Percentiles rank a stretch among this genome's conserved stretches.
Evolutionary conservation across 2,329 filamentous ascomycete genomes (phyloP).

Genomic region (Fusarium falciforme): DNA sequence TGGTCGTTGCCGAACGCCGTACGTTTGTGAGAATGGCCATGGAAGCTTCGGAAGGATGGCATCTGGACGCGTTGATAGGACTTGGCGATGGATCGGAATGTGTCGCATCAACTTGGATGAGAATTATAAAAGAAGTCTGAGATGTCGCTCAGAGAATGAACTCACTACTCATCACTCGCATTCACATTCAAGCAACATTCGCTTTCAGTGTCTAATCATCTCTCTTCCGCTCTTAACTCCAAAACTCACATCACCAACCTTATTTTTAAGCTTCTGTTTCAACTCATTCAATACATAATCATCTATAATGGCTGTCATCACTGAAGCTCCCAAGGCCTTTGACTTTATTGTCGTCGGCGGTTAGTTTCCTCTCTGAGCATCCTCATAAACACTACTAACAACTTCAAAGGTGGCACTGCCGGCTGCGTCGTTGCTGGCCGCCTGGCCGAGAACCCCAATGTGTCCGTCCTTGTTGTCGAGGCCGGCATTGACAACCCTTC

Average conservation of each 20-base stretch:
- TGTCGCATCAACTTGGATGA: neutral
- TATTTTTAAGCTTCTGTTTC: neutral
- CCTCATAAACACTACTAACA: neutral
- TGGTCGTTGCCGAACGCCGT: neutral
- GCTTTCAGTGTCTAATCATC: neutral
- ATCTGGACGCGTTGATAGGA: neutral
- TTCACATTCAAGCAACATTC: neutral
- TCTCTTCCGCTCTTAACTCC: neutral
- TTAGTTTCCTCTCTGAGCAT: neutral
- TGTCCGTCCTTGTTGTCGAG: slow-evolving; percentile 60
- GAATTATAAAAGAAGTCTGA: neutral
- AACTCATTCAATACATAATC: neutral
- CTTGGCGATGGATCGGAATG: neutral
- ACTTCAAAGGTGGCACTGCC: slow-evolving; percentile 45
- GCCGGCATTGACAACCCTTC: slow-evolving; percentile 61
- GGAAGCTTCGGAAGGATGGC: neutral
- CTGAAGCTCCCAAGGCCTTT: slow-evolving; percentile 11
- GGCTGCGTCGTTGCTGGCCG: slow-evolving; percentile 52
- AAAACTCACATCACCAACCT: neutral
- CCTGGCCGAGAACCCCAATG: slow-evolving; percentile 51
- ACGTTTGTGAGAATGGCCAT: neutral
- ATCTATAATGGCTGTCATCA: slow-evolving; percentile 7
- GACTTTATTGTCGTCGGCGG: slow-evolving; percentile 26
- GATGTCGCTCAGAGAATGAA: neutral
- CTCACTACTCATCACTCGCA: neutral